Conservation (phyloP, 805 yeast genomes). For the Lipomyces kockii region DNA sequence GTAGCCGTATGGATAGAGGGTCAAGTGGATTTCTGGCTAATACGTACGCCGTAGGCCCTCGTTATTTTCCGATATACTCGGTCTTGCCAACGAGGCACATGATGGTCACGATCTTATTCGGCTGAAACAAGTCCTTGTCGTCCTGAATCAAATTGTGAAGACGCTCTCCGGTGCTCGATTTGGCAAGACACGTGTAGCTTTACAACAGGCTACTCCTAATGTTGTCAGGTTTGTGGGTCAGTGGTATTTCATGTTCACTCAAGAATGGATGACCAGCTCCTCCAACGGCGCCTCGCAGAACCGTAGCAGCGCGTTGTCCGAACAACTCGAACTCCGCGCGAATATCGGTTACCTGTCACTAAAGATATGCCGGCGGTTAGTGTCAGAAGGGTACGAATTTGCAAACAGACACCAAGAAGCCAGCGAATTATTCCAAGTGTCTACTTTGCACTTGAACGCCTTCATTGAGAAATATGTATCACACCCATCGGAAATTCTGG, state of each 20-base stretch:
- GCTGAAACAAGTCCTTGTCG: slow-evolving; percentile 64
- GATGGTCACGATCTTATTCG: slow-evolving; percentile 51
- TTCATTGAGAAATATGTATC: slow-evolving; percentile 59
- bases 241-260: slow-evolving; percentile 63
- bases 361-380: slow-evolving; percentile 72
- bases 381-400: slow-evolving; percentile 67
- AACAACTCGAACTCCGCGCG: slow-evolving; percentile 47
- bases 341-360: slow-evolving; percentile 78
- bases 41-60: slow-evolving; percentile 49
- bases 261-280: slow-evolving; percentile 54
- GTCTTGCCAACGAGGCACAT: slow-evolving; percentile 47
- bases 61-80: slow-evolving; percentile 63
- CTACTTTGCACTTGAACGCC: slow-evolving; percentile 63
- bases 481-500: slow-evolving; percentile 52
- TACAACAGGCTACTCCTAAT: slow-evolving; percentile 72
- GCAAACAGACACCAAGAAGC: slow-evolving; percentile 66
- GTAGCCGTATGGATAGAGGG: background rate
- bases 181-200: slow-evolving; percentile 78
- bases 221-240: slow-evolving; percentile 64
- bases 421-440: slow-evolving; percentile 61
- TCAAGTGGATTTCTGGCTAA: background rate
- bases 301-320: background rate
- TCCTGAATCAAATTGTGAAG: slow-evolving; percentile 79
- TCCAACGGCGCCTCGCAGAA: background rate
- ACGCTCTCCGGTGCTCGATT: slow-evolving; percentile 73